These are phyloP conservation scores for Apodospora peruviana DNA, from an alignment of 495 filamentous ascomycete species.

Conservation along the genomic window DNA sequence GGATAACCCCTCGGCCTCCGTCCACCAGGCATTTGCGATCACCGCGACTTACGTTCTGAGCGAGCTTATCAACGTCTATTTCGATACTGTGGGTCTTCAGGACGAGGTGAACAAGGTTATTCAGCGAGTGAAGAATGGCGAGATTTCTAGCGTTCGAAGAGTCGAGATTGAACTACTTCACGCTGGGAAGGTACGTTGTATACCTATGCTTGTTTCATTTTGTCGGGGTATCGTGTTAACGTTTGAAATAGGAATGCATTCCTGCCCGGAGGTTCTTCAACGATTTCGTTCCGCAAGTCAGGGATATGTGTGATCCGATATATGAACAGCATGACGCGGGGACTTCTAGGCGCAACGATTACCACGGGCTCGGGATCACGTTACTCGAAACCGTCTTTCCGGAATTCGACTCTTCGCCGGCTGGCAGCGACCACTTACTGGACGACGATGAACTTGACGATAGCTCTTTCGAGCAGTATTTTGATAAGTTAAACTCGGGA, in stretches of 20 bases:
- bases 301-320: slow-evolving; percentile 31
- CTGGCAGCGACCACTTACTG: not conserved
- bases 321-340: slow-evolving; percentile 30
- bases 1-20: slow-evolving; percentile 11
- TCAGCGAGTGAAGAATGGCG: slow-evolving; percentile 22
- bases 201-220: too few species aligned
- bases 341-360: slow-evolving; percentile 23
- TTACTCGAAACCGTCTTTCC: slow-evolving; percentile 31
- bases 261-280: slow-evolving; percentile 23
- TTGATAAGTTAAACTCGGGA: slow-evolving; percentile 15
- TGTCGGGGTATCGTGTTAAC: slow-evolving; percentile 12
- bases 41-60: slow-evolving; percentile 24
- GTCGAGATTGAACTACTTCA: slow-evolving; percentile 41
- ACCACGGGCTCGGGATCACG: slow-evolving; percentile 32
- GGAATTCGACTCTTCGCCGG: slow-evolving; percentile 12
- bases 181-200: slow-evolving; percentile 37
- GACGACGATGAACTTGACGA: slow-evolving; percentile 15
- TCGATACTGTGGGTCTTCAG: slow-evolving; percentile 16
- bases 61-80: slow-evolving; percentile 20
- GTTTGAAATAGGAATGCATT: slow-evolving; percentile 23
- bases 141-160: slow-evolving; percentile 31
- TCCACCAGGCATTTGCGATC: slow-evolving; percentile 20
- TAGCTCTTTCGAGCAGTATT: slow-evolving; percentile 17
- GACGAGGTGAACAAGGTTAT: slow-evolving; percentile 21
- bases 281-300: slow-evolving; percentile 27